Evolutionary conservation across 1,139 yeast genomes (phyloP).

Genomic region (Saccharomyces hybrid): DNA sequence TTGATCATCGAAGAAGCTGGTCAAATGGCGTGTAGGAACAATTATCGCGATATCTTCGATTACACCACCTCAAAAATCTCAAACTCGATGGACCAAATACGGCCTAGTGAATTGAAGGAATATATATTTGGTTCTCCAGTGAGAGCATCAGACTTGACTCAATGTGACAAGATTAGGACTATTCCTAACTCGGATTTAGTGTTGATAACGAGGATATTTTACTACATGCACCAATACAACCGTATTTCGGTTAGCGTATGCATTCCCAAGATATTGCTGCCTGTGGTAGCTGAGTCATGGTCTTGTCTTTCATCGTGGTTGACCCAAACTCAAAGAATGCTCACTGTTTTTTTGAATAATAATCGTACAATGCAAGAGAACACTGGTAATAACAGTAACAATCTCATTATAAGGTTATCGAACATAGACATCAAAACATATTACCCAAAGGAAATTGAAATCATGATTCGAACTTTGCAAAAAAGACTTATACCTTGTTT

Average conservation of each 20-base stretch:
- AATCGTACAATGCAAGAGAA: conserved; percentile 1
- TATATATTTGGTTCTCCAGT: conserved; percentile 32
- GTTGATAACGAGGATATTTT: conserved; percentile 25
- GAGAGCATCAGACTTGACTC: conserved; percentile 19
- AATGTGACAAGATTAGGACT: conserved; percentile 24
- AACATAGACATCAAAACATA: conserved; percentile 14
- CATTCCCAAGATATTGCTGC: conserved; percentile 22
- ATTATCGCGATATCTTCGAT: conserved; percentile 31
- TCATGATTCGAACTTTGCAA: conserved; percentile 21
- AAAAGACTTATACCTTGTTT: conserved; percentile 28
- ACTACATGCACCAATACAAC: conserved; percentile 6
- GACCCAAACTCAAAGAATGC: conserved; percentile 19
- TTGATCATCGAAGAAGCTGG: conserved; percentile 33
- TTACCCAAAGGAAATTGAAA: conserved; percentile 16
- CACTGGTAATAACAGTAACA: not conserved
- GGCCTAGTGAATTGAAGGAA: conserved; percentile 28
- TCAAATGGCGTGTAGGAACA: conserved; percentile 30
- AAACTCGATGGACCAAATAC: conserved; percentile 20
- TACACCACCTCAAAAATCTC: conserved; percentile 21
- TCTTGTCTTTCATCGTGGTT: conserved; percentile 21
- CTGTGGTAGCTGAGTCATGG: conserved; percentile 28
- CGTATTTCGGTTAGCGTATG: conserved; percentile 28
- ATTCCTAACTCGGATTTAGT: conserved; percentile 28
- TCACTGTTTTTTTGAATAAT: conserved; percentile 10
- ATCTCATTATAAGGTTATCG: conserved; percentile 6